Evolutionary conservation across 208 protist species (phyloP).

Genomic region (Trypanosoma lewisi): DNA sequence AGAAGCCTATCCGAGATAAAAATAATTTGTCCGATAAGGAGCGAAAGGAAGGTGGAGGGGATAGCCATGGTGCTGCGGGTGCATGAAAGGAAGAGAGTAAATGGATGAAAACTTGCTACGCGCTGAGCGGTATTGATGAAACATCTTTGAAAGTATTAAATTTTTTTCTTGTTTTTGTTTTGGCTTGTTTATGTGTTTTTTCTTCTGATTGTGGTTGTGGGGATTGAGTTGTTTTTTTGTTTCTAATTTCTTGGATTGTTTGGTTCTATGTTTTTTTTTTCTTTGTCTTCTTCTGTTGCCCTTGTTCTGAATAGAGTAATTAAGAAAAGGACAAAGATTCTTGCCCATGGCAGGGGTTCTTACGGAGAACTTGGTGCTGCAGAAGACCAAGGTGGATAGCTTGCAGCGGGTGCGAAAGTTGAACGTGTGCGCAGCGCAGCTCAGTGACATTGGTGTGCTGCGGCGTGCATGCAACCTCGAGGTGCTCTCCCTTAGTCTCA

Average conservation of each 20-base stretch:
- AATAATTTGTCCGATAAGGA: not conserved
- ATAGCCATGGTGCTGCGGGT: not conserved
- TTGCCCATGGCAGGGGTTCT: slow-evolving; percentile 74
- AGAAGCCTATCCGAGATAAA: not conserved
- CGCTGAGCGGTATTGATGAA: too few species aligned
- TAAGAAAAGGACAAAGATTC: not conserved
- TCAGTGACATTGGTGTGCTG: slow-evolving; percentile 84
- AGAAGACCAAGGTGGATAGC: slow-evolving; percentile 83
- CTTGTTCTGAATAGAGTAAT: slow-evolving; percentile 7
- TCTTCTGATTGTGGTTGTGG: too few species aligned
- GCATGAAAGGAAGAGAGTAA: not conserved
- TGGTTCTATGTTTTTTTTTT: slow-evolving; percentile 7
- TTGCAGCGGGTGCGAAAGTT: slow-evolving; percentile 77
- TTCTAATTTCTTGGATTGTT: too few species aligned
- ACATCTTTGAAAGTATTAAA: slow-evolving; percentile 24
- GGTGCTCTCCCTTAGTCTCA: slow-evolving; percentile 85
- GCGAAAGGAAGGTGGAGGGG: not conserved
- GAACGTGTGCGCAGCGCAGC: slow-evolving; percentile 83
- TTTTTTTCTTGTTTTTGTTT: slow-evolving; percentile 20
- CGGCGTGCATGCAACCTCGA: slow-evolving; percentile 64
- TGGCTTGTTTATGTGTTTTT: slow-evolving; percentile 13
- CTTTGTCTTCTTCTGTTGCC: slow-evolving; percentile 28
- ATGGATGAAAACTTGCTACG: not conserved
- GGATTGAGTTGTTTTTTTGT: too few species aligned
- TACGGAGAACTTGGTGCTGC: slow-evolving; percentile 75